These are phyloP conservation scores for Komagataella pastoris DNA, from an alignment of 805 yeast genomes.

Conservation along the genomic window DNA sequence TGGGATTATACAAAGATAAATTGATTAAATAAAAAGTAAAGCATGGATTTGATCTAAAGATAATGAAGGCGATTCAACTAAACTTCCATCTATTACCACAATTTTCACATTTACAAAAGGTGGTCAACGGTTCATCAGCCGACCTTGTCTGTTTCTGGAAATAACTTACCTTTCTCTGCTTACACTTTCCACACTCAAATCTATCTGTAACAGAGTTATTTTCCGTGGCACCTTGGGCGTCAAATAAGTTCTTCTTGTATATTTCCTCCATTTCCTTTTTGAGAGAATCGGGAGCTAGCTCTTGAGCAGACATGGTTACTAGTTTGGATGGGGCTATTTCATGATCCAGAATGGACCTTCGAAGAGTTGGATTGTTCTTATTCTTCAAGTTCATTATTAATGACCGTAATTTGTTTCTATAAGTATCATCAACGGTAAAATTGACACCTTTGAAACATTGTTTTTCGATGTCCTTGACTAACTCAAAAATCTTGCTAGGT, in stretches of 20 bases:
- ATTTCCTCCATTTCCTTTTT: slow-evolving; percentile 76
- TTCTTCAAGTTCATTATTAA: slow-evolving; percentile 80
- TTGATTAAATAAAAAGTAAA: background rate
- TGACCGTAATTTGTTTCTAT: slow-evolving; percentile 76
- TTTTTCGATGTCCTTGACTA: slow-evolving; percentile 61
- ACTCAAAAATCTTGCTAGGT: slow-evolving; percentile 39
- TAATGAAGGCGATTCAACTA: slow-evolving; percentile 27
- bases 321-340: slow-evolving; percentile 53
- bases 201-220: slow-evolving; percentile 94
- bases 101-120: slow-evolving; percentile 94
- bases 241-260: slow-evolving; percentile 80
- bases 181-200: slow-evolving; percentile 96
- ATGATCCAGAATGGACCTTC: slow-evolving; percentile 55
- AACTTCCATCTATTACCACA: slow-evolving; percentile 99
- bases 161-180: slow-evolving; percentile 91
- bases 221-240: slow-evolving; percentile 95
- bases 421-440: slow-evolving; percentile 41
- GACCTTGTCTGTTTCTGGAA: slow-evolving; percentile 97
- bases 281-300: slow-evolving; percentile 87
- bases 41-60: background rate
- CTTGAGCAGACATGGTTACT: slow-evolving; percentile 80
- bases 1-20: slow-evolving; percentile 5
- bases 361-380: slow-evolving; percentile 76
- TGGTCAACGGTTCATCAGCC: slow-evolving; percentile 97
- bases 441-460: slow-evolving; percentile 55